Evolutionary conservation across 768 basidiomycete genomes (phyloP).

Genomic region (Leccinum disarticulatum): DNA sequence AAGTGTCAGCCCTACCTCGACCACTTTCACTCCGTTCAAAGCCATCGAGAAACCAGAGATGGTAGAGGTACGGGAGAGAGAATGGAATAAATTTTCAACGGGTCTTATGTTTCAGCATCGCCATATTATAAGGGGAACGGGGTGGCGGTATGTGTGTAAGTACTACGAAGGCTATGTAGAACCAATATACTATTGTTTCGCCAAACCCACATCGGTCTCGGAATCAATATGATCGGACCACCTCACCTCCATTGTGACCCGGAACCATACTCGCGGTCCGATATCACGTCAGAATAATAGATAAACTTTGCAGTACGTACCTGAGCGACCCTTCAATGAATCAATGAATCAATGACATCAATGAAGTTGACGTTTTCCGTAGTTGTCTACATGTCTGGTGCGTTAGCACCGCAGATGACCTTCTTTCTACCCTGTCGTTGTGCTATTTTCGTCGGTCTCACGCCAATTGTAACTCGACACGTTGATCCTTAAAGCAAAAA

Average conservation of each 20-base stretch:
- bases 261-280: neutral
- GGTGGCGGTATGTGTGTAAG: neutral
- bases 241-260: neutral
- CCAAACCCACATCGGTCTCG: neutral
- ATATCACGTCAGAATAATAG: too few relatives aligned
- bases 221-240: neutral
- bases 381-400: neutral
- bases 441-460: neutral
- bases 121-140: neutral
- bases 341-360: too few relatives aligned
- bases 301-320: neutral
- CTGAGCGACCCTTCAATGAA: too few relatives aligned
- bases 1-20: conserved; percentile 38
- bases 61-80: neutral
- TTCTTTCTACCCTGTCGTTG: neutral
- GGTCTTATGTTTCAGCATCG: conserved; percentile 16
- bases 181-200: conserved; percentile 1
- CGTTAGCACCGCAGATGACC: neutral
- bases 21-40: conserved; percentile 48
- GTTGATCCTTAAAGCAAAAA: neutral
- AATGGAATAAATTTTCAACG: neutral
- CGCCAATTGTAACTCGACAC: neutral
- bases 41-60: conserved; percentile 37
- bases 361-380: neutral
- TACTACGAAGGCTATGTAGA: neutral